Evolutionary conservation across 2,329 filamentous ascomycete genomes (phyloP).

Genomic region (Chaetomium globosum): DNA sequence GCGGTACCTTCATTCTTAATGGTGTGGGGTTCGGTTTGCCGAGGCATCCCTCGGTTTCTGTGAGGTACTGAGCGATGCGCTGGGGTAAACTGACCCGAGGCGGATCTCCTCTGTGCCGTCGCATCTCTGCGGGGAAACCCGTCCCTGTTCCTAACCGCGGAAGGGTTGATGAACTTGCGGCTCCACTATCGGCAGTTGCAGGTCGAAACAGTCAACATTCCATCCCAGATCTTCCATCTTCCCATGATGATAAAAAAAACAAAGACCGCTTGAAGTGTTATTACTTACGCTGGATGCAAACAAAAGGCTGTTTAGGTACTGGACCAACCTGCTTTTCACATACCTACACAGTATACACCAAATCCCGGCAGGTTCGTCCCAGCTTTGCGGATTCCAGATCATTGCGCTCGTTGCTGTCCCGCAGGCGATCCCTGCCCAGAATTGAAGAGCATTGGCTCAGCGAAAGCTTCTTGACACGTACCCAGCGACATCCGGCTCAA

Average conservation of each 20-base stretch:
- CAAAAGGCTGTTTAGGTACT: too few relatives aligned
- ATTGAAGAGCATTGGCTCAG: not conserved
- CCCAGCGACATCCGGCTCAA: not conserved
- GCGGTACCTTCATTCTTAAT: constrained; percentile 1
- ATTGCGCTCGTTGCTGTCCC: not conserved
- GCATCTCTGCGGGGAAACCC: constrained; percentile 29
- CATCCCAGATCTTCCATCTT: too few relatives aligned
- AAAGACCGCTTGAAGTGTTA: too few relatives aligned
- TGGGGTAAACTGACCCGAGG: constrained; percentile 36
- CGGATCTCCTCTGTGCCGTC: constrained; percentile 5
- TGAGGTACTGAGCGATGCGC: not conserved
- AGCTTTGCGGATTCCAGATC: not conserved
- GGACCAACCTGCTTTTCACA: too few relatives aligned
- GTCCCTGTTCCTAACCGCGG: constrained; percentile 13
- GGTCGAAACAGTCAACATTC: not conserved
- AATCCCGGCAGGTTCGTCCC: too few relatives aligned
- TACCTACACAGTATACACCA: too few relatives aligned
- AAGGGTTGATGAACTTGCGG: constrained; percentile 13
- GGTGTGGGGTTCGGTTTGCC: constrained; percentile 32
- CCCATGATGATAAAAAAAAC: too few relatives aligned
- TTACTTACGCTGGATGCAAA: too few relatives aligned
- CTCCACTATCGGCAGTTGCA: constrained; percentile 31
- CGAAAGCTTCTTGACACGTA: too few relatives aligned
- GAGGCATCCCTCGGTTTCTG: constrained; percentile 33
- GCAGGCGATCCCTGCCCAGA: not conserved